Evolutionary conservation across 2,329 filamentous ascomycete genomes (phyloP).

Genomic region (Beauveria scarabaeidicola): DNA sequence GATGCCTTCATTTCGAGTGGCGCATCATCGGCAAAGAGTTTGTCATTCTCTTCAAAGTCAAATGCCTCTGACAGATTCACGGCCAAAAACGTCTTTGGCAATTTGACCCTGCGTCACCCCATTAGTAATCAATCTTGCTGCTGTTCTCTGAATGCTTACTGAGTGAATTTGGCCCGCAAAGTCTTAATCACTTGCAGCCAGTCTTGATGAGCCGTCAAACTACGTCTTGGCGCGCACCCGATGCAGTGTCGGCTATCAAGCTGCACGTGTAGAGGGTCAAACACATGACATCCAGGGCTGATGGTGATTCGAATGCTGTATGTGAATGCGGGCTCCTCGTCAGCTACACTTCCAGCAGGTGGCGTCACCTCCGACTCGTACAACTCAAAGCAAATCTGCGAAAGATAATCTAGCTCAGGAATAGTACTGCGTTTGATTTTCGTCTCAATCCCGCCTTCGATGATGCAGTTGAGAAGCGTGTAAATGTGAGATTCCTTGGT

Average conservation of each 20-base stretch:
- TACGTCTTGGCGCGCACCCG: slow-evolving; percentile 81
- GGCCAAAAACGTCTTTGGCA: slow-evolving; percentile 57
- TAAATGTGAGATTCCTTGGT: slow-evolving; percentile 99
- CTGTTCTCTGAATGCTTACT: slow-evolving; percentile 46
- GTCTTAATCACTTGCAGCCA: slow-evolving; percentile 98
- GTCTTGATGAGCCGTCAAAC: slow-evolving; percentile 81
- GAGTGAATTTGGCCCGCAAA: slow-evolving; percentile 86
- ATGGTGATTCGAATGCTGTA: slow-evolving; percentile 97
- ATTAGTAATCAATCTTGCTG: background rate
- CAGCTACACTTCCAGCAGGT: slow-evolving; percentile 26
- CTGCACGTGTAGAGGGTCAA: slow-evolving; percentile 92
- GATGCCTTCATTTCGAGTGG: slow-evolving; percentile 39
- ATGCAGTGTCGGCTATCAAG: slow-evolving; percentile 95
- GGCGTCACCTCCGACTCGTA: slow-evolving; percentile 83
- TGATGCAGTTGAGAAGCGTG: slow-evolving; percentile 92
- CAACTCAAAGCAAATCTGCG: slow-evolving; percentile 94
- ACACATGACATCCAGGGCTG: slow-evolving; percentile 90
- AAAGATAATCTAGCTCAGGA: slow-evolving; percentile 93
- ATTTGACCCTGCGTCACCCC: slow-evolving; percentile 44
- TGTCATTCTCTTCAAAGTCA: slow-evolving; percentile 48
- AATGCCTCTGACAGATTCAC: slow-evolving; percentile 57
- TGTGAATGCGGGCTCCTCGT: slow-evolving; percentile 65
- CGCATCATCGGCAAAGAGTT: slow-evolving; percentile 38
- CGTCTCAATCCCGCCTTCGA: slow-evolving; percentile 92
- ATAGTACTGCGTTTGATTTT: slow-evolving; percentile 95